These are phyloP conservation scores for Porodaedalea pini DNA, from an alignment of 1,284 basidiomycete genomes.

Conservation along the genomic window DNA sequence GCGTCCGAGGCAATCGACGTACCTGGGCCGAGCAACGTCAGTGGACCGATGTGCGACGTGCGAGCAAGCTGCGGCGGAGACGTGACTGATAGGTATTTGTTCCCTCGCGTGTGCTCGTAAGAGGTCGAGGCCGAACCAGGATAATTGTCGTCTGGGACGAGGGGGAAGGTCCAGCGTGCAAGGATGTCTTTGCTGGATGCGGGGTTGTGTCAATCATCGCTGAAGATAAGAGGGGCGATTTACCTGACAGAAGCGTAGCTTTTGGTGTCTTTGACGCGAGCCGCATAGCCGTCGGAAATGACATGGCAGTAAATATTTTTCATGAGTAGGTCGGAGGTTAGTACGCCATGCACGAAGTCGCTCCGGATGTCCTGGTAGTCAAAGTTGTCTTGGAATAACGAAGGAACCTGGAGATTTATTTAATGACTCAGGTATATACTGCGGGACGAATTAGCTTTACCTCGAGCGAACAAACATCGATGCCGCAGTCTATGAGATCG, in stretches of 20 bases:
- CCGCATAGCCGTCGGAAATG: constrained; percentile 82
- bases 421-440: neutral
- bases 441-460: constrained; percentile 40
- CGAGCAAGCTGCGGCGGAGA: constrained; percentile 19
- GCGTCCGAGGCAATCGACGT: constrained; percentile 63
- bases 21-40: constrained; percentile 76
- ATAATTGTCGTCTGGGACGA: constrained; percentile 91
- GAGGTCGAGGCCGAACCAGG: constrained; percentile 62
- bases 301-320: constrained; percentile 93
- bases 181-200: constrained; percentile 83
- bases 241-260: constrained; percentile 87
- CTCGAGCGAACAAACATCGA: constrained; percentile 92
- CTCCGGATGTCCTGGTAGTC: constrained; percentile 90
- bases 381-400: constrained; percentile 98
- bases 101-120: constrained; percentile 82
- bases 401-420: constrained; percentile 66
- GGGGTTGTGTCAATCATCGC: neutral
- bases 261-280: constrained; percentile 84
- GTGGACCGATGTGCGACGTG: constrained; percentile 80
- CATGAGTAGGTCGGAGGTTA: constrained; percentile 93
- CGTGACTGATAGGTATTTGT: constrained; percentile 71
- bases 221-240: constrained; percentile 18
- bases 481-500: constrained; percentile 84
- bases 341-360: constrained; percentile 95
- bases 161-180: constrained; percentile 89